These are phyloP conservation scores for Phaffomyces opuntiae DNA, from an alignment of 805 yeast genomes.

Conservation along the genomic window DNA sequence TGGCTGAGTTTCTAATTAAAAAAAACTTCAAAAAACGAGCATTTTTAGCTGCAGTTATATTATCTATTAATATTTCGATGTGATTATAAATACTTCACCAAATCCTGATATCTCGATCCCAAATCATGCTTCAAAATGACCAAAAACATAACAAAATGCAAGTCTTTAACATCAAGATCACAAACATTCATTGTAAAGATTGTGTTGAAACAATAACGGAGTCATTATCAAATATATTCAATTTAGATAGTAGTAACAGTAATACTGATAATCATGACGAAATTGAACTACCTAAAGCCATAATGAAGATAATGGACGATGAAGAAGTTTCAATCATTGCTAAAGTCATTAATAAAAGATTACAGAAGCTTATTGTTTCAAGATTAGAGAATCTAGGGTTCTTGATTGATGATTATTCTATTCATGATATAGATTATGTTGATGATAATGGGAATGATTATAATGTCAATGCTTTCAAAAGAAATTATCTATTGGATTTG, in stretches of 20 bases:
- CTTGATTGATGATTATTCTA: constrained; percentile 20
- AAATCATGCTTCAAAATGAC: background rate
- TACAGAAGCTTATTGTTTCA: constrained; percentile 6
- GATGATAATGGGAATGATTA: constrained; percentile 22
- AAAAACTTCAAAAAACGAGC: background rate
- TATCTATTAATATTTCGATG: background rate
- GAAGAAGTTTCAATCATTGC: constrained; percentile 8
- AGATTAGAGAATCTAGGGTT: constrained; percentile 12
- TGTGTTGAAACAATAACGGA: constrained; percentile 36
- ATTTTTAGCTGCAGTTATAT: background rate
- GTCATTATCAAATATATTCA: constrained; percentile 18
- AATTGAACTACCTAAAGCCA: constrained; percentile 4
- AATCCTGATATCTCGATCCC: too few relatives aligned
- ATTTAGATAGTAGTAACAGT: background rate
- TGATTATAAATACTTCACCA: too few relatives aligned
- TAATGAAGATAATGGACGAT: constrained; percentile 12
- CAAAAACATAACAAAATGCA: constrained; percentile 3
- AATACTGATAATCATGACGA: background rate
- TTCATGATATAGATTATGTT: constrained; percentile 14
- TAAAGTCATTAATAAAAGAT: constrained; percentile 1
- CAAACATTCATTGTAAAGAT: constrained; percentile 49
- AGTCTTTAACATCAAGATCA: constrained; percentile 7
- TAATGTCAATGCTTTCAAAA: constrained; percentile 12
- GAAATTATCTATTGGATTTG: constrained; percentile 14
- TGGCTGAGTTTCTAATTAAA: background rate